Conservation (phyloP, 805 yeast species). For the Ogataea glucozyma region DNA sequence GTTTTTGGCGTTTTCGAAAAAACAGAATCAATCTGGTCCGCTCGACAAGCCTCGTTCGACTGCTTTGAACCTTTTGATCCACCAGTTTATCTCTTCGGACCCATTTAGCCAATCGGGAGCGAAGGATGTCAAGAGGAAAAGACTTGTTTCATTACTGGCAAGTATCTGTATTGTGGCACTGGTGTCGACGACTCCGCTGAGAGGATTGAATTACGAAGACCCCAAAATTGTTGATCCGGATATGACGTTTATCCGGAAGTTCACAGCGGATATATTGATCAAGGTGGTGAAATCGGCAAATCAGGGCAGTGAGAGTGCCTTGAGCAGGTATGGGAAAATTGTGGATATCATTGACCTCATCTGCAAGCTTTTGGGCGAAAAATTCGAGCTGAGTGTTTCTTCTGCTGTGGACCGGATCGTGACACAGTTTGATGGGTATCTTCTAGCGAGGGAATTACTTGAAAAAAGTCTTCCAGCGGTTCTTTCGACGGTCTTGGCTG, state of each 20-base stretch:
- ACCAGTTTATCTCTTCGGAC: conserved; percentile 67
- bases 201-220: conserved; percentile 45
- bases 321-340: conserved; percentile 54
- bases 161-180: conserved; percentile 61
- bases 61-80: conserved; percentile 72
- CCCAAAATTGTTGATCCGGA: conserved; percentile 63
- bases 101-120: conserved; percentile 38
- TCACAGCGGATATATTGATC: conserved; percentile 65
- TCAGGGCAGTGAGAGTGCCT: conserved; percentile 37
- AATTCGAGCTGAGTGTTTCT: conserved; percentile 33
- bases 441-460: conserved; percentile 62
- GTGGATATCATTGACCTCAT: conserved; percentile 52
- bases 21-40: conserved; percentile 36
- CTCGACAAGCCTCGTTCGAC: conserved; percentile 70
- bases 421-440: conserved; percentile 60
- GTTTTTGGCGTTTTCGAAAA: conserved; percentile 74
- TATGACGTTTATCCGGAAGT: conserved; percentile 70
- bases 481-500: conserved; percentile 60
- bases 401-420: conserved; percentile 48
- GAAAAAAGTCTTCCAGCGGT: conserved; percentile 64
- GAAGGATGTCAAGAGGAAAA: conserved; percentile 49
- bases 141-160: conserved; percentile 61
- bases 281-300: conserved; percentile 60
- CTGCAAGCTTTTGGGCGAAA: conserved; percentile 44
- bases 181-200: conserved; percentile 56